These are phyloP conservation scores for Kregervanrija pseudodelftensis DNA, from an alignment of 805 yeast genomes.

Conservation along the genomic window DNA sequence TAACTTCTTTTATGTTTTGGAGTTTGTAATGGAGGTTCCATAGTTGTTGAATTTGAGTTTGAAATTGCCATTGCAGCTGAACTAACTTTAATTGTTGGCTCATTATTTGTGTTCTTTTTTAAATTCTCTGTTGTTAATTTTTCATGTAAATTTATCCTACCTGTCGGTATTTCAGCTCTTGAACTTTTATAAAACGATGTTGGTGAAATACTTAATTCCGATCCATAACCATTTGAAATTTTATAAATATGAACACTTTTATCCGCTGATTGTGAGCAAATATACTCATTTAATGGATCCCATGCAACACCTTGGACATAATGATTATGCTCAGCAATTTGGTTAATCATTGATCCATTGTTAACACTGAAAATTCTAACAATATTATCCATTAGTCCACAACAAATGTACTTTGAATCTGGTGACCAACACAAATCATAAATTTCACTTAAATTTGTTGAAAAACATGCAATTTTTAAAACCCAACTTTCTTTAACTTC, in stretches of 20 bases:
- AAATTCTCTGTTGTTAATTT: constrained; percentile 10
- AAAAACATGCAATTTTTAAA: constrained; percentile 48
- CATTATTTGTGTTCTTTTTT: neutral
- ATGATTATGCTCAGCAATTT: constrained; percentile 69
- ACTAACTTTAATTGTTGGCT: neutral
- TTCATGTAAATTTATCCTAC: constrained; percentile 6
- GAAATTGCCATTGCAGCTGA: neutral
- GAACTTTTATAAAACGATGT: constrained; percentile 41
- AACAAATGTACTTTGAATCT: constrained; percentile 62
- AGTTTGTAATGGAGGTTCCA: constrained; percentile 27
- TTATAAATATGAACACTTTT: constrained; percentile 69
- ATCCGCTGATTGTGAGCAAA: constrained; percentile 90
- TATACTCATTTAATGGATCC: constrained; percentile 78
- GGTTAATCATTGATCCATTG: constrained; percentile 50
- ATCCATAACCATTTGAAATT: constrained; percentile 19
- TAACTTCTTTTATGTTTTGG: constrained; percentile 34
- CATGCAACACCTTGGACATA: constrained; percentile 95
- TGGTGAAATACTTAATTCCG: constrained; percentile 29
- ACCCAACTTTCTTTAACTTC: constrained; percentile 71
- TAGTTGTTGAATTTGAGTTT: constrained; percentile 10
- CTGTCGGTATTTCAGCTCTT: constrained; percentile 51
- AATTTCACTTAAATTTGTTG: constrained; percentile 59
- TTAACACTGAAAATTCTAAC: constrained; percentile 58
- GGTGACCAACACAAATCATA: constrained; percentile 96
- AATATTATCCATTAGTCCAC: constrained; percentile 88